phyloP scores from a whole-genome alignment of 768 basidiomycete species.

The Suillus paluster region DNA sequence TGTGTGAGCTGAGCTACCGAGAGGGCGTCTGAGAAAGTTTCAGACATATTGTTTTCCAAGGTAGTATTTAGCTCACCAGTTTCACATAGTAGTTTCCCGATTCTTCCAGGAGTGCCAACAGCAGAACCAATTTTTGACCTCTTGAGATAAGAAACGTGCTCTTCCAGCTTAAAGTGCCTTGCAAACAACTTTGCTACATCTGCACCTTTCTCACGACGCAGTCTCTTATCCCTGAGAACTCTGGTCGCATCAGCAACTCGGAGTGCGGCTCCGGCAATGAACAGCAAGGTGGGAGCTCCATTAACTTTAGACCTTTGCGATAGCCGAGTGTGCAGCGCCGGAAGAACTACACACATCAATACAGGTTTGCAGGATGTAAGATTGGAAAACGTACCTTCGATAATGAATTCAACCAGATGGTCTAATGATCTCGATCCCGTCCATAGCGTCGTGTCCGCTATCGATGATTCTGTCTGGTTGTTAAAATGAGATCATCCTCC shows the following conservation, averaged over 20 bases:
- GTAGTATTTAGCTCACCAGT: slow-evolving; percentile 51
- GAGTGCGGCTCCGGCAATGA: slow-evolving; percentile 86
- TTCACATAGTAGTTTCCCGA: slow-evolving; percentile 83
- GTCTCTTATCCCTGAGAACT: slow-evolving; percentile 65
- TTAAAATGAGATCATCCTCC: slow-evolving; percentile 49
- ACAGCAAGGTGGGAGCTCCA: slow-evolving; percentile 88
- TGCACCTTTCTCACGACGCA: slow-evolving; percentile 82
- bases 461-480: slow-evolving; percentile 65
- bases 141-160: slow-evolving; percentile 83
- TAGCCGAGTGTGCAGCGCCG: slow-evolving; percentile 68
- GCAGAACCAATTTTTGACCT: slow-evolving; percentile 88
- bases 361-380: neutral
- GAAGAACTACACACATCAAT: slow-evolving; percentile 54
- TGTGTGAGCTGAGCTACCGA: slow-evolving; percentile 77
- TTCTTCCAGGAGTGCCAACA: slow-evolving; percentile 89
- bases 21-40: slow-evolving; percentile 60
- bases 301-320: slow-evolving; percentile 74
- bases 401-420: slow-evolving; percentile 74
- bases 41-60: slow-evolving; percentile 2
- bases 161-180: slow-evolving; percentile 89
- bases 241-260: slow-evolving; percentile 89
- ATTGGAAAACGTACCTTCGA: slow-evolving; percentile 56
- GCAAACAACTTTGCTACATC: slow-evolving; percentile 96
- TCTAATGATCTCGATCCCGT: slow-evolving; percentile 73
- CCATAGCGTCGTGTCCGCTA: slow-evolving; percentile 79